phyloP scores from a whole-genome alignment of 2,329 filamentous ascomycete species.

The Ploettnerulaceae sp. region DNA sequence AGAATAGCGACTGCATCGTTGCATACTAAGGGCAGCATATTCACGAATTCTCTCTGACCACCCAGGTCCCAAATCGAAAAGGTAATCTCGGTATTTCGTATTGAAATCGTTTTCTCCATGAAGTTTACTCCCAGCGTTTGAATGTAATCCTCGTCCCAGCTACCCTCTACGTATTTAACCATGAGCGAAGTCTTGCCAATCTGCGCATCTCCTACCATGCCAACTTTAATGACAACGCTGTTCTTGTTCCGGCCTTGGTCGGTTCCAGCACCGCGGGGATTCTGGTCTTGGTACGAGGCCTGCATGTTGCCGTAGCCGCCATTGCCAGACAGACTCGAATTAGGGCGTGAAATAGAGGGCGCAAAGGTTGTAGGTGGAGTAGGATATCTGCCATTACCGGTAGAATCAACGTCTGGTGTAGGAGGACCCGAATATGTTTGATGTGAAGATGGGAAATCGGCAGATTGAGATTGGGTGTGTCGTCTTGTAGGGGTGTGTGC shows the following conservation, averaged over 20 bases:
- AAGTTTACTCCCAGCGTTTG: conserved; percentile 98
- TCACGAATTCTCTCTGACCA: conserved; percentile 97
- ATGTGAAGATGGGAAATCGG: conserved; percentile 31
- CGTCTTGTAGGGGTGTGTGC: conserved; percentile 31
- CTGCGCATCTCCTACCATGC: conserved; percentile 98
- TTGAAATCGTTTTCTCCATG: conserved; percentile 99
- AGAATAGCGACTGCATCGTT: conserved; percentile 98
- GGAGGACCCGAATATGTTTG: conserved; percentile 27
- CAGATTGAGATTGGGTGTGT: conserved; percentile 33
- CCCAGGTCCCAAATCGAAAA: conserved; percentile 99
- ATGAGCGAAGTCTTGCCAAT: conserved; percentile 99
- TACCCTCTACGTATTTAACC: conserved; percentile 99
- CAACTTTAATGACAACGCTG: conserved; percentile 96
- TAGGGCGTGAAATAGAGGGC: conserved; percentile 33
- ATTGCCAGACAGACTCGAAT: conserved; percentile 32
- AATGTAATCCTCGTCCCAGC: conserved; percentile 99
- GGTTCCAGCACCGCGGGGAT: conserved; percentile 26
- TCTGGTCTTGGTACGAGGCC: conserved; percentile 33
- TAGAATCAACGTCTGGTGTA: conserved; percentile 27
- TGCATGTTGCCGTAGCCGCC: conserved; percentile 32
- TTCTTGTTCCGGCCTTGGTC: conserved; percentile 41
- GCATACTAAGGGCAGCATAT: conserved; percentile 98
- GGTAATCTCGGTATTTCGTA: conserved; percentile 98
- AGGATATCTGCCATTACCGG: conserved; percentile 32
- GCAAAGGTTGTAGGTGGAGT: conserved; percentile 32